Base-by-base conservation (phyloP, 2,329 filamentous ascomycete species). In the Pseudocercospora macadamiae region DNA sequence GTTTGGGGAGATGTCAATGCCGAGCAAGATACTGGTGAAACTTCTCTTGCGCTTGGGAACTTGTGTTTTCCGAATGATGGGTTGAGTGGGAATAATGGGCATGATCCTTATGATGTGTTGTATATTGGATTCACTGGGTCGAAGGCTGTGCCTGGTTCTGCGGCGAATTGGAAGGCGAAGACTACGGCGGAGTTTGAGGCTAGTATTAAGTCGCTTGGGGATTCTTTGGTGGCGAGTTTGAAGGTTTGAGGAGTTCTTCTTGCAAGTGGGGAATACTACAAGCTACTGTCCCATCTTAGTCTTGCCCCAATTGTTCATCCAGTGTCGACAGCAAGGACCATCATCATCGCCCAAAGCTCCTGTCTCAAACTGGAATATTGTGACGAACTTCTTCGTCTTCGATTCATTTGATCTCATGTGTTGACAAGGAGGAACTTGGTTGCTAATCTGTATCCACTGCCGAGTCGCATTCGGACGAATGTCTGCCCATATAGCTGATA, bases 1-100 rank as follows among this genome's bases (percentile, higher is more conserved):
- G 73, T 86, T 48, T 87, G 83, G 83, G 84, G 83, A 16, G 84
- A 87, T 61, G 81, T 80, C 28, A 86, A 87, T 61, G 84, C 83
- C 42, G 82, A 78, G 48, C 79, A 80, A 44, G 76, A 78, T 2
- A 74, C 82, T 21, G 84, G 85, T 32, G 84, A 87, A 64, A 79
- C 82, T 0, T 81, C 82, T 21, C 79, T 87, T 61, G 80, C 82
- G 1, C 75, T 87, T 9, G 85, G 82, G 2, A 81, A 82, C 30
- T 74, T 81, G 19, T 87, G 85, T 68, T 87, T 80, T 67, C 72
- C 75, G 3, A 68, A 75, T n/a, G 68, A 68, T 1, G 26, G 12
- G 1, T 73, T 88, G 28, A 83, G 74, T 36, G 86, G 85, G 2
- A 73, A 86, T 66, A 75, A 72, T 54, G 85, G 86, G 1, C 80